Evolutionary conservation across 805 yeast genomes (phyloP).

Genomic region (Phaffomyces antillensis): DNA sequence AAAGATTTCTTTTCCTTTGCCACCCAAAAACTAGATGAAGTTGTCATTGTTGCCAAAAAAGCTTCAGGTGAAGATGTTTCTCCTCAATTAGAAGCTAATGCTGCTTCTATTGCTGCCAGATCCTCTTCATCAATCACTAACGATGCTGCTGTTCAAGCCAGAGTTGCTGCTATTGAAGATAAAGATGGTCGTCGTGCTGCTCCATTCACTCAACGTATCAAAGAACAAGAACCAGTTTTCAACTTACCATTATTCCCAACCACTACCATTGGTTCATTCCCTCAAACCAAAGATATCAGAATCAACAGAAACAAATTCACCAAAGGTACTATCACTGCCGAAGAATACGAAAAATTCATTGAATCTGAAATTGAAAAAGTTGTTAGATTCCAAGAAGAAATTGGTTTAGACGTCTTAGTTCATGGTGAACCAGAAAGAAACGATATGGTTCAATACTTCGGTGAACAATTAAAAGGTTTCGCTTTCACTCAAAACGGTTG

Average conservation of each 20-base stretch:
- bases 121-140: constrained; percentile 81
- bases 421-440: constrained; percentile 99
- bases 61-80: constrained; percentile 76
- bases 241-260: constrained; percentile 99
- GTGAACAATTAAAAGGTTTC: constrained; percentile 97
- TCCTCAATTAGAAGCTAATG: constrained; percentile 76
- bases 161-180: constrained; percentile 72
- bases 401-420: constrained; percentile 95
- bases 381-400: constrained; percentile 98
- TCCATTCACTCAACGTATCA: constrained; percentile 82
- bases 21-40: constrained; percentile 90
- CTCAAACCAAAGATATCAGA: constrained; percentile 99
- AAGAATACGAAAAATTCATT: constrained; percentile 93
- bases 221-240: constrained; percentile 77
- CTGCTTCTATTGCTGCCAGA: constrained; percentile 80
- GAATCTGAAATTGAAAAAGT: constrained; percentile 94
- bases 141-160: constrained; percentile 82
- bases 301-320: constrained; percentile 95
- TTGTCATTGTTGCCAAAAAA: constrained; percentile 84
- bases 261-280: constrained; percentile 99
- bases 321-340: constrained; percentile 93
- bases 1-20: constrained; percentile 99
- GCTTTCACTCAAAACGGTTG: constrained; percentile 99
- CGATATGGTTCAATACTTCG: constrained; percentile 99
- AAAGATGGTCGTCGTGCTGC: constrained; percentile 77